Evolutionary conservation across 148 eudicot species (phyloP).

Genomic region (Rhododendron ovatum): DNA sequence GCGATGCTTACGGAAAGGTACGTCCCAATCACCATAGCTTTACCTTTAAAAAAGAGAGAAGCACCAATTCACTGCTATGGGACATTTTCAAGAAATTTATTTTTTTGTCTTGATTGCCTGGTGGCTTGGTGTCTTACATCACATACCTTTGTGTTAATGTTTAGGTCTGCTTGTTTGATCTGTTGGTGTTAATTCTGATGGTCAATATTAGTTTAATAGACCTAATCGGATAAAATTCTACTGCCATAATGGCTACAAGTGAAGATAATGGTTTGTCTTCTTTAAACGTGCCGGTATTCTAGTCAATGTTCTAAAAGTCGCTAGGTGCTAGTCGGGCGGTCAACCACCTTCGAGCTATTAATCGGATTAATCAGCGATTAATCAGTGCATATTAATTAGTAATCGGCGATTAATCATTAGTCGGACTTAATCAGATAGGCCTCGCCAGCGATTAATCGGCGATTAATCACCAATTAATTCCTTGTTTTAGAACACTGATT

Average conservation of each 20-base stretch:
- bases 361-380: too few species aligned
- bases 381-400: too few species aligned
- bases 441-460: too few species aligned
- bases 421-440: too few species aligned
- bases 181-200: not conserved
- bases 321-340: too few species aligned
- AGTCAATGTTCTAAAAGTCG: too few species aligned
- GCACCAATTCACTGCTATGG: not conserved
- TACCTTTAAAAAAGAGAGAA: not conserved
- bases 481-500: not conserved
- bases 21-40: not conserved
- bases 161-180: not conserved
- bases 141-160: not conserved
- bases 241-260: not conserved
- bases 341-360: too few species aligned
- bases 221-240: not conserved
- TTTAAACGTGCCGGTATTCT: not conserved
- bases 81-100: not conserved
- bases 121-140: not conserved
- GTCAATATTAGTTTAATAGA: not conserved
- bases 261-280: not conserved
- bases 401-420: too few species aligned
- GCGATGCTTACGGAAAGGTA: constrained; percentile 97
- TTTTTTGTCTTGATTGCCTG: not conserved
- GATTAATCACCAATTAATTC: too few species aligned